Evolutionary conservation across 768 basidiomycete genomes (phyloP), one percentile per base, ranked within the genome.

Genomic region (Psilocybe sp.): DNA sequence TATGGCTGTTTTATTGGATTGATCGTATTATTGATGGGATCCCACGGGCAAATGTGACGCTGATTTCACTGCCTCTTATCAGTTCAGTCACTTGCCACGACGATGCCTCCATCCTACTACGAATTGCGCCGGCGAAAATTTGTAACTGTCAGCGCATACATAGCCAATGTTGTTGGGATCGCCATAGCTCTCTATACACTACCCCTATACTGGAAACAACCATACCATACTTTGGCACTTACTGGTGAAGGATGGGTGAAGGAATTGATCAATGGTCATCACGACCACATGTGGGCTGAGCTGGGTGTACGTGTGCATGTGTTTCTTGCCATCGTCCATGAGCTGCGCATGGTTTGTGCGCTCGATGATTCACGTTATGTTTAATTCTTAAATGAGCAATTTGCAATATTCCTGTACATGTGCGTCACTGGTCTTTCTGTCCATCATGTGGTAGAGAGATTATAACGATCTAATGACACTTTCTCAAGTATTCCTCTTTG

Each of bases 331-430:
- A 42, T 59, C 19, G 48, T 53, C 6, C 15, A 41, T 47, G 46
- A 58, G 35, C 50, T 55, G 10, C 48, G 36, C 36, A 49, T 42
- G 49, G 19, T 51, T 15, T 60, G 53, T 53, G 57, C 47, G n/a
- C 39, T 50, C 15, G 18, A 19, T 15, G 40, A 41, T 19, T 49
- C 48, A 1, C 23, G 39, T 1, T 15, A 43, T 3, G 36, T 49
- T n/a, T n/a, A n/a, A 1, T 4, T 10, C 0, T 15, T 43, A 5
- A 46, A 59, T 18, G 61, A 63, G 52, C 44, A 64, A 56, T 18
- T 49, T 2, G 62, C 59, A 6, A 65, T 67, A 10, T 66, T 62
- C 44, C 59, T 41, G n/a, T n/a, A n/a, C n/a, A n/a, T n/a, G n/a
- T n/a, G n/a, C n/a, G n/a, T n/a, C n/a, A n/a, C n/a, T n/a, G 60